Conservation (phyloP, 495 filamentous ascomycete genomes). For the Penicillium herquei region DNA sequence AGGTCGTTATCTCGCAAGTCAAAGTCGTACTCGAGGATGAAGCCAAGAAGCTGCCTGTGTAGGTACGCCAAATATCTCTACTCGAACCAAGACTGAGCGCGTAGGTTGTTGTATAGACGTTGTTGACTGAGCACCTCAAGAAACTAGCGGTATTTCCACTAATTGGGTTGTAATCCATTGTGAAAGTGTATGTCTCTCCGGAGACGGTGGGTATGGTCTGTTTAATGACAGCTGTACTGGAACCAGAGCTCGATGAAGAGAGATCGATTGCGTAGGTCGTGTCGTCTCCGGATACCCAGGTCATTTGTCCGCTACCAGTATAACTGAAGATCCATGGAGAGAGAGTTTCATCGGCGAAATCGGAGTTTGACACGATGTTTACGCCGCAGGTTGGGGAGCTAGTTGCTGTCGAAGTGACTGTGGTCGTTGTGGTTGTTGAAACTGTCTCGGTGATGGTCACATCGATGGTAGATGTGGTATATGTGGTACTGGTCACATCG, state of each 20-base stretch:
- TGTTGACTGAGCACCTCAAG: background rate
- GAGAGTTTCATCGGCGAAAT: background rate
- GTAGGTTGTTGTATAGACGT: background rate
- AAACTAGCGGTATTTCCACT: background rate
- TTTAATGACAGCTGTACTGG: background rate
- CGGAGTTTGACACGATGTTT: background rate
- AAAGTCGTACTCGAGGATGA: background rate
- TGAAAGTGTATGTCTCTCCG: background rate
- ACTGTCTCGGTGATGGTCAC: background rate
- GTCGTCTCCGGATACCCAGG: background rate
- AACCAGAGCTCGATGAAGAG: background rate
- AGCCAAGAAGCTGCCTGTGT: background rate
- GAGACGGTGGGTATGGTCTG: background rate
- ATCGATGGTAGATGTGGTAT: background rate
- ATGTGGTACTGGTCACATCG: background rate
- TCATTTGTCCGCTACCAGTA: background rate
- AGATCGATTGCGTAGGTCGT: background rate
- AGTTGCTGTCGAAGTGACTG: background rate
- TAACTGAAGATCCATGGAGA: background rate
- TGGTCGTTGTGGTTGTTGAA: background rate
- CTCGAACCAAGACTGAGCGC: background rate
- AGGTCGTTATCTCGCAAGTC: background rate
- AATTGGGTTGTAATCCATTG: background rate
- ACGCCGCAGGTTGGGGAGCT: background rate
- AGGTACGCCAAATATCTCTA: background rate